phyloP scores from a whole-genome alignment of 257 asterid species.

The Nicotiana tomentosiformis region DNA sequence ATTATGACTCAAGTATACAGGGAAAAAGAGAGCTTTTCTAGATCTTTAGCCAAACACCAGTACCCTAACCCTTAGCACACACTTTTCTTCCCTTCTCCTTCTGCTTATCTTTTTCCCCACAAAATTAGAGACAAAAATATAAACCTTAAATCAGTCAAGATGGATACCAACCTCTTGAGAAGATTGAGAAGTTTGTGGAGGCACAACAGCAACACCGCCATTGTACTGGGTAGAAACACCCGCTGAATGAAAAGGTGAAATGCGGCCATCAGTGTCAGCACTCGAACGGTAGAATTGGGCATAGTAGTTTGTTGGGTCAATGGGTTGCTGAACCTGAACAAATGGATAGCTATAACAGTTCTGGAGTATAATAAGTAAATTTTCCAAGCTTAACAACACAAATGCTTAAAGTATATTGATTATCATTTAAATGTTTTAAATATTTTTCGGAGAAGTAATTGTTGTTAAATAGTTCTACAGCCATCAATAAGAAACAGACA shows the following conservation, averaged over 20 bases:
- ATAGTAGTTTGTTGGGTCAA: slow-evolving; percentile 73
- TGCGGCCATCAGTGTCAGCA: slow-evolving; percentile 63
- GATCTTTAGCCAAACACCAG: slow-evolving; percentile 1
- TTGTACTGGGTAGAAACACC: slow-evolving; percentile 59
- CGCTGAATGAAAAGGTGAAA: slow-evolving; percentile 66
- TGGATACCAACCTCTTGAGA: slow-evolving; percentile 70
- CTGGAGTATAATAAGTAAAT: not conserved
- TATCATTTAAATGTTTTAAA: not conserved
- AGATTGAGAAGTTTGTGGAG: slow-evolving; percentile 67
- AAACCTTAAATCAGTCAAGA: not conserved
- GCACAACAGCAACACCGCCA: slow-evolving; percentile 51
- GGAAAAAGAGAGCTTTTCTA: not conserved
- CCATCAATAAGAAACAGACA: not conserved
- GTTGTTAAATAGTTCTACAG: not conserved
- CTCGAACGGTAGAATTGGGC: slow-evolving; percentile 65
- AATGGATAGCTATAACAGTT: not conserved
- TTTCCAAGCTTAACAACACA: not conserved
- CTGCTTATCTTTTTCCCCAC: not conserved
- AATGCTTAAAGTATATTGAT: not conserved
- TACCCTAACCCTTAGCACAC: not conserved
- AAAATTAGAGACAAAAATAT: not conserved
- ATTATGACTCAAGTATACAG: not conserved
- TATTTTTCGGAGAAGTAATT: not conserved
- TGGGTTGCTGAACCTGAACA: slow-evolving; percentile 63
- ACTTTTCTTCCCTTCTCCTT: not conserved